Percentiles rank a stretch among this genome's conserved stretches.
These are phyloP conservation scores for Backusella circina DNA, from an alignment of 192 early-diverging fungal species.

Conservation along the genomic window DNA sequence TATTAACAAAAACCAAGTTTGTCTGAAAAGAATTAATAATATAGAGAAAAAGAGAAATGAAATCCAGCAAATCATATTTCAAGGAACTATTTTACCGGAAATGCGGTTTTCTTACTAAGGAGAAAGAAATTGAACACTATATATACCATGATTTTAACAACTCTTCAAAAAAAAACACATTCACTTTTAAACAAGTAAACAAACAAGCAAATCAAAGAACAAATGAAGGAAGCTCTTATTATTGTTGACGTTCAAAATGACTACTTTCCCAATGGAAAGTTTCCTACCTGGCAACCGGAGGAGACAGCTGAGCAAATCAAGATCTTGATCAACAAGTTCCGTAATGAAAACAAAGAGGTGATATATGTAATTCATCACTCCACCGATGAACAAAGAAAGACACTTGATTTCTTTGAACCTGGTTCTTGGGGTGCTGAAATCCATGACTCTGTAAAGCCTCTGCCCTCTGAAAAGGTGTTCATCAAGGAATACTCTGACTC, in stretches of 20 bases:
- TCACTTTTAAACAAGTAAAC: neutral
- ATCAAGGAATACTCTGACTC: neutral
- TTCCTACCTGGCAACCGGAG: neutral
- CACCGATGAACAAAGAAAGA: neutral
- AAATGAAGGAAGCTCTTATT: slow-evolving; percentile 4
- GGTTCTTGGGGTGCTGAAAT: neutral
- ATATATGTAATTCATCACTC: neutral
- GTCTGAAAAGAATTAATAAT: neutral
- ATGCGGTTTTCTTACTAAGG: neutral
- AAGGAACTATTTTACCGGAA: neutral
- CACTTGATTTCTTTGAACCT: neutral
- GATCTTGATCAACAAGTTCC: neutral
- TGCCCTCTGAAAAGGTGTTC: neutral
- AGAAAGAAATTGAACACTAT: neutral
- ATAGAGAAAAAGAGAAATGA: neutral
- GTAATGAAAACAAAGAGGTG: neutral
- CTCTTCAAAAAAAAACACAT: neutral
- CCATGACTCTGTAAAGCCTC: neutral
- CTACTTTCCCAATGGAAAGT: neutral
- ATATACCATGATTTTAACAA: neutral
- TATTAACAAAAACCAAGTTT: too few species aligned
- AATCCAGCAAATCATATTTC: neutral
- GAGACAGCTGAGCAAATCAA: neutral
- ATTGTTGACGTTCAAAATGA: neutral
- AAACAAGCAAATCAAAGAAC: neutral